phyloP scores from a whole-genome alignment of 352 stramenopile genomes.

The Phytophthora europaea region DNA sequence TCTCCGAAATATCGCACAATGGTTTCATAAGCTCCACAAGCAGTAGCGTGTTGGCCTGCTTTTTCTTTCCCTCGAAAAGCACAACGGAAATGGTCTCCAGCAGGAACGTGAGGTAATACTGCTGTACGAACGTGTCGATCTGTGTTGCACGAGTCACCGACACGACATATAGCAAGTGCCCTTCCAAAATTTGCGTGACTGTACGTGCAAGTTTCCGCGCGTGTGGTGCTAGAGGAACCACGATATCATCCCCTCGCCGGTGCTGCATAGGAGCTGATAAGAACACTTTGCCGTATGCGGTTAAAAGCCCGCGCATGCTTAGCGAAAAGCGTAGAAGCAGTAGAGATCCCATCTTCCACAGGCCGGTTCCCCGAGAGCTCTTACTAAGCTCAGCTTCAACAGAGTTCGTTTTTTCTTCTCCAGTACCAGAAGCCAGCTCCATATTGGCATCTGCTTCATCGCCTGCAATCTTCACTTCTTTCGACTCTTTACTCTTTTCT shows the following conservation, averaged over 20 bases:
- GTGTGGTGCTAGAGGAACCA: slow-evolving; percentile 67
- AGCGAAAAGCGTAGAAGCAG: slow-evolving; percentile 83
- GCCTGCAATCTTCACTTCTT: slow-evolving; percentile 8
- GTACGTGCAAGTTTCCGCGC: slow-evolving; percentile 57
- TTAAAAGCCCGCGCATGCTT: slow-evolving; percentile 72
- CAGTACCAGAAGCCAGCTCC: slow-evolving; percentile 7
- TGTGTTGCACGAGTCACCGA: slow-evolving; percentile 47
- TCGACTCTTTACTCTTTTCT: slow-evolving; percentile 13
- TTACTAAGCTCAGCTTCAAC: slow-evolving; percentile 5
- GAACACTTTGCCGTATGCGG: slow-evolving; percentile 76
- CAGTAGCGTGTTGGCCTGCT: slow-evolving; percentile 79
- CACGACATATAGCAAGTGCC: slow-evolving; percentile 65
- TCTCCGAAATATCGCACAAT: slow-evolving; percentile 30
- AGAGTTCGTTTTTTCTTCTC: slow-evolving; percentile 11
- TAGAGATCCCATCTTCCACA: slow-evolving; percentile 89
- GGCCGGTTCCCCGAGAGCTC: slow-evolving; percentile 25
- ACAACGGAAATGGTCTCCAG: slow-evolving; percentile 82
- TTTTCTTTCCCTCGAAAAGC: slow-evolving; percentile 83
- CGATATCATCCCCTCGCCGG: slow-evolving; percentile 69
- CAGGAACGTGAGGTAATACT: slow-evolving; percentile 84
- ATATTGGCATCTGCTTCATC: slow-evolving; percentile 29
- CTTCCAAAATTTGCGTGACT: slow-evolving; percentile 56
- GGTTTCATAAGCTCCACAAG: slow-evolving; percentile 73
- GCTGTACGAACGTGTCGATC: slow-evolving; percentile 69
- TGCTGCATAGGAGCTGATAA: slow-evolving; percentile 70